Conservation (phyloP, 139 green algal genomes). For the Closterium sp. region DNA sequence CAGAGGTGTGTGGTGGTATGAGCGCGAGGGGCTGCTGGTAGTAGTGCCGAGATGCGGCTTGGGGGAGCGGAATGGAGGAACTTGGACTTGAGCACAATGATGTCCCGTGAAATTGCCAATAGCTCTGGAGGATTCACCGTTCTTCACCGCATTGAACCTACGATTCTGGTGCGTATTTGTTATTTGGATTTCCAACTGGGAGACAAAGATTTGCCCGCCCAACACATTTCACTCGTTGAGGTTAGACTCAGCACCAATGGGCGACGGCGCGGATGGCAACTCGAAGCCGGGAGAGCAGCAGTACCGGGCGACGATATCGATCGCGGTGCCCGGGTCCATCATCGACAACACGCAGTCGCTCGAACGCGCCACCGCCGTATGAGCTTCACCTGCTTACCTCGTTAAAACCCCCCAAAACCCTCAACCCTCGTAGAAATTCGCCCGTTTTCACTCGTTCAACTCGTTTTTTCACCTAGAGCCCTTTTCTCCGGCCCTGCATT, state of each 20-base stretch:
- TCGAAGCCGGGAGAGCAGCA: not conserved
- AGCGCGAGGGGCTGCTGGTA: no score
- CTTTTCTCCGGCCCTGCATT: no score
- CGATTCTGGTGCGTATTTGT: not conserved
- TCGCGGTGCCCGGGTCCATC: slow-evolving; percentile 54
- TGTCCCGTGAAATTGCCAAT: not conserved
- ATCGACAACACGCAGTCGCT: slow-evolving; percentile 57
- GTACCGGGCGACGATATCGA: slow-evolving; percentile 45
- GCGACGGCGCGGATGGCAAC: not conserved
- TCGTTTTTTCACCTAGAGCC: no score
- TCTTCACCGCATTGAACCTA: not conserved
- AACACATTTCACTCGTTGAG: no score
- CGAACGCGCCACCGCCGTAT: slow-evolving; percentile 51
- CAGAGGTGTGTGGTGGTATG: no score
- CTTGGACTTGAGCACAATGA: no score
- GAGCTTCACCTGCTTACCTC: no score
- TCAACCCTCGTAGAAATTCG: not conserved
- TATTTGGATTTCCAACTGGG: no score
- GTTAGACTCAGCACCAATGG: not conserved
- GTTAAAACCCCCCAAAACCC: not conserved
- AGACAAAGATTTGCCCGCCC: no score
- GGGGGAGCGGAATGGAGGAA: no score
- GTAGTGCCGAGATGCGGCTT: no score
- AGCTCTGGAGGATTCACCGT: not conserved
- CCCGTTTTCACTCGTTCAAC: no score